Base-by-base conservation (phyloP, 331 rosid genomes). In the Pyrus hybrid region DNA sequence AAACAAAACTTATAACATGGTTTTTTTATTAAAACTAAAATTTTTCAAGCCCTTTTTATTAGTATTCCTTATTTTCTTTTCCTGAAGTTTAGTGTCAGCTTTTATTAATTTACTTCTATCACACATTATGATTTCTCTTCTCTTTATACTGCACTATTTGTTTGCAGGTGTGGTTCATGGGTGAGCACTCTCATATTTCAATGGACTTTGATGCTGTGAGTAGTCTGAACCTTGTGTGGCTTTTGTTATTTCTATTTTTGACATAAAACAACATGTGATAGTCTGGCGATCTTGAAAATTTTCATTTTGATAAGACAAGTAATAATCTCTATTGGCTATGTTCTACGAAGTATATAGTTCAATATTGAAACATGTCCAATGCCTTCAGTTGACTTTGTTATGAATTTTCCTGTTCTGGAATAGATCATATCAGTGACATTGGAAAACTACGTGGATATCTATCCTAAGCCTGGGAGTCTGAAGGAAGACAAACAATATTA, bases 131-230 rank as follows among this genome's bases (percentile, higher is more conserved):
- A 21, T 33, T 28, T 12, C 21, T 66, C 57, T 5, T 45, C 20
- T 41, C 16, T 20, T 43, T 45, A 6, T 45, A 10, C 63, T 29
- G 16, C 32, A n/a, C 23, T 60, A 30, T 67, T 45, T 66, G n/a
- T 79, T 65, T 86, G 80, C 66, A 94, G 99, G 91, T 94, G 76
- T 80, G 71, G 74, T 94, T 94, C 92, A 92, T 94, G 97, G 92
- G 97, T 47, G 96, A 92, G 86, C 97, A 94, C 54, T 92, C 97
- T 63, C 96, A 94, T 77, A 90, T 89, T 76, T 88, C 97, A 47
- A 84, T 92, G 99, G 91, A 90, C 80, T 87, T 92, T 57, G 97
- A 94, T 78, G 80, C 85, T 47, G 97, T 92, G 87, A 90, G 97
- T 82, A 43, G 74, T 71, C 65, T 70, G 81, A 79, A 63, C 81